A percentile compares a stretch with the other conserved stretches of the same genome.
Evolutionary conservation across 176 grass and related monocot genomes (phyloP).

Genomic region (Bromus sterilis): DNA sequence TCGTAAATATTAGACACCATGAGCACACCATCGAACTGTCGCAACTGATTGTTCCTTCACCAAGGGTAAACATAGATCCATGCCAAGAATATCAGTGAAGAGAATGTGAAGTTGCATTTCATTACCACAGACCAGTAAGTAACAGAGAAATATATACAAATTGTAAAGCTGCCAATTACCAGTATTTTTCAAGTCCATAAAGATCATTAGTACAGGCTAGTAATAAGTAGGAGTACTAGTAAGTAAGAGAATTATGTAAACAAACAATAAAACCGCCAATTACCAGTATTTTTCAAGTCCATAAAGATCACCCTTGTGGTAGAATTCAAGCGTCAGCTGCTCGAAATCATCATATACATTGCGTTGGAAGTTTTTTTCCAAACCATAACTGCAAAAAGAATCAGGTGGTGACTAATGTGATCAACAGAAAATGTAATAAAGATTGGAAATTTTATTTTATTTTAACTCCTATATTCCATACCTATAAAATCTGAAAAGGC

Average conservation of each 20-base stretch:
- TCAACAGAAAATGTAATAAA: neutral
- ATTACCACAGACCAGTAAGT: neutral
- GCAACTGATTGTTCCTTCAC: neutral
- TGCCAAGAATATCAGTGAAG: conserved; percentile 2
- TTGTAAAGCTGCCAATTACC: neutral
- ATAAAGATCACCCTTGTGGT: conserved; percentile 82
- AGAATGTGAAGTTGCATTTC: neutral
- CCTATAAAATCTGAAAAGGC: conserved; percentile 99
- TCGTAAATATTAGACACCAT: neutral
- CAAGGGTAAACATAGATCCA: neutral
- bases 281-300: conserved; percentile 99
- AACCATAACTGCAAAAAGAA: conserved; percentile 79
- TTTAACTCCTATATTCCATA: conserved; percentile 2
- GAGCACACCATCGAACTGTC: neutral
- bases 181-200: too few relatives aligned
- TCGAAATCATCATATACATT: conserved; percentile 96
- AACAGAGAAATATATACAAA: neutral
- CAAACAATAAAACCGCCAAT: neutral
- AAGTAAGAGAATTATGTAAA: neutral
- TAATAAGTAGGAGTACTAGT: too few relatives aligned
- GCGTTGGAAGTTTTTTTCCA: conserved; percentile 84
- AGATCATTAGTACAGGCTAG: neutral
- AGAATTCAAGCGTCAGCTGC: conserved; percentile 67
- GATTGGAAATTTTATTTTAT: neutral
- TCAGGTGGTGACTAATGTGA: neutral